phyloP scores from a whole-genome alignment of 139 green algal genomes.

The Chlamydomonas eustigma region DNA sequence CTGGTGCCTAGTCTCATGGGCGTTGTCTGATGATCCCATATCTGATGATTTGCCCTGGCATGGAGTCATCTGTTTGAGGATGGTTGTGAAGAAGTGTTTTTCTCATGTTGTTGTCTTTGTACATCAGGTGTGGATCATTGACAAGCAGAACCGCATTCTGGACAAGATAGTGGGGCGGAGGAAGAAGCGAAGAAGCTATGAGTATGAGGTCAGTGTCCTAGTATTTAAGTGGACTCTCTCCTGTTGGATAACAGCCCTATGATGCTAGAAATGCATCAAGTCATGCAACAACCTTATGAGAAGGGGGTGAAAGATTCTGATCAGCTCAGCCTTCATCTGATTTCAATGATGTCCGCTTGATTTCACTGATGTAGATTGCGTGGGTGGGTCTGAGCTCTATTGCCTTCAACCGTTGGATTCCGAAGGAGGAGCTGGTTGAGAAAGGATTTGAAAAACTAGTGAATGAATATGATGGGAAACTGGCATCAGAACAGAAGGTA shows the following conservation, averaged over 20 bases:
- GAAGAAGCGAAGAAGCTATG: conserved; percentile 62
- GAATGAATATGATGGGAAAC: conserved; percentile 72
- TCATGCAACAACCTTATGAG: no score
- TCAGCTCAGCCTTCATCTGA: no score
- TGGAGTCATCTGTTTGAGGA: no score
- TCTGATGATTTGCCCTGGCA: no score
- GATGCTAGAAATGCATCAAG: no score
- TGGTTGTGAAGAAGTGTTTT: no score
- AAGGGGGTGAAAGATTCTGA: no score
- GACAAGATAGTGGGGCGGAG: conserved; percentile 47
- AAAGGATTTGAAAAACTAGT: conserved; percentile 87
- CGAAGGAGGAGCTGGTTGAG: conserved; percentile 65
- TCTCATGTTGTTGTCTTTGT: not conserved
- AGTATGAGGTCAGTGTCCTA: conserved; percentile 48
- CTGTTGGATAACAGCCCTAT: no score
- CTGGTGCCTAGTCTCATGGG: not conserved
- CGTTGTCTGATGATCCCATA: no score
- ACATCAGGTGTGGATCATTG: conserved; percentile 43
- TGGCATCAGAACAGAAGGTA: conserved; percentile 31
- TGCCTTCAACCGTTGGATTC: conserved; percentile 33
- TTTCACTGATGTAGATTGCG: not conserved
- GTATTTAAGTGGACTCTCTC: no score
- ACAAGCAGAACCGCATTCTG: conserved; percentile 47
- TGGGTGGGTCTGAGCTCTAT: conserved; percentile 40
- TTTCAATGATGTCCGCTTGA: not conserved